phyloP scores from a whole-genome alignment of 108 stramenopile species.

The Nitzschia putrida region DNA sequence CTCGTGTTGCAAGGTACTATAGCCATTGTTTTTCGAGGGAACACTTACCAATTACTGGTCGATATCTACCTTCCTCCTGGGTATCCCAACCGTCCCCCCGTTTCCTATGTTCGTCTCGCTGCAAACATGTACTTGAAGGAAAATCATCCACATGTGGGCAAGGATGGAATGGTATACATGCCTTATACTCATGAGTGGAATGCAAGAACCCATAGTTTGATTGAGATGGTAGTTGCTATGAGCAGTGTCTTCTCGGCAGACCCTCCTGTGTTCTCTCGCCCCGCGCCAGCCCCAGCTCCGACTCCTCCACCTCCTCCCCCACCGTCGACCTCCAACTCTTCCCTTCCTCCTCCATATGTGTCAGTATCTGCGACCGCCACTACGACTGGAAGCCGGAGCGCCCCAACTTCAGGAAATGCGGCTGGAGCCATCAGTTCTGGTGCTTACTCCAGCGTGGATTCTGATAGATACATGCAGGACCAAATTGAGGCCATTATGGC shows the following conservation, averaged over 20 bases:
- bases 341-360: background rate
- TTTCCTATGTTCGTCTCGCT: conserved; percentile 81
- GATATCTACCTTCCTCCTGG: conserved; percentile 87
- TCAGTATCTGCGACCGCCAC: background rate
- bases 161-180: conserved; percentile 90
- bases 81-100: conserved; percentile 86
- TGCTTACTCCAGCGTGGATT: background rate
- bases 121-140: conserved; percentile 81
- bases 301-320: conserved; percentile 27
- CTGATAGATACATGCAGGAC: conserved; percentile 38
- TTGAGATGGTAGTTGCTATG: conserved; percentile 81
- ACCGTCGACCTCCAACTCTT: conserved; percentile 5
- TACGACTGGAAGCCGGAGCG: background rate
- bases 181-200: conserved; percentile 95
- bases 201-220: conserved; percentile 63
- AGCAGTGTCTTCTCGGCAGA: conserved; percentile 88
- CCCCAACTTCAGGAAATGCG: background rate
- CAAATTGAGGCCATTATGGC: conserved; percentile 44
- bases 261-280: conserved; percentile 90
- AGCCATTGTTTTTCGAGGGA: conserved; percentile 82
- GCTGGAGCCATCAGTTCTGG: background rate
- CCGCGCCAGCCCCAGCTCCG: conserved; percentile 34
- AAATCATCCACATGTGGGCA: conserved; percentile 82
- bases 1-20: conserved; percentile 87
- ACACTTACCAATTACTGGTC: conserved; percentile 89